Conservation (phyloP, 768 basidiomycete species). For the Tephrocybe sp. region DNA sequence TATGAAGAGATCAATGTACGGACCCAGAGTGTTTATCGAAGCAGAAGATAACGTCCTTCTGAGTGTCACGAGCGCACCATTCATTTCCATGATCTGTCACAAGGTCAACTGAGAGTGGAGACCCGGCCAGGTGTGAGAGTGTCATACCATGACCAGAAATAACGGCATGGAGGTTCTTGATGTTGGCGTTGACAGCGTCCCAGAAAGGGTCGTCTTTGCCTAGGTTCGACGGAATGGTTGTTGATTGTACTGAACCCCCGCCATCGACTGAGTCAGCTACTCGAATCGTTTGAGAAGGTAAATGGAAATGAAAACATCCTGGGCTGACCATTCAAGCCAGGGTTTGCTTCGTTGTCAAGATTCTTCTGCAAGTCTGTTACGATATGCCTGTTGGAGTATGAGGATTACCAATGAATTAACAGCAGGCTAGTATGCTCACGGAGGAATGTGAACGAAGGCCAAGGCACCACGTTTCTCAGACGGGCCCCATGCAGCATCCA, state of each 20-base stretch:
- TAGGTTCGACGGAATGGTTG: constrained; percentile 29
- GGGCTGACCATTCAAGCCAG: constrained; percentile 41
- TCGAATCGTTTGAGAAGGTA: neutral
- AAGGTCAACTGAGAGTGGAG: neutral
- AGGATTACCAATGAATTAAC: neutral
- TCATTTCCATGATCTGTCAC: constrained; percentile 70
- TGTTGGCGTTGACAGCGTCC: constrained; percentile 52
- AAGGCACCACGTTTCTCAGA: constrained; percentile 50
- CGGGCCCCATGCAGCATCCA: constrained; percentile 61
- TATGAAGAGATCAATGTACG: constrained; percentile 10
- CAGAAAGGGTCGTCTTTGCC: constrained; percentile 62
- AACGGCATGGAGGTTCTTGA: constrained; percentile 65
- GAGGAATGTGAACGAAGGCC: constrained; percentile 76
- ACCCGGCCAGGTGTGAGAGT: neutral
- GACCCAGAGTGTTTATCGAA: constrained; percentile 79
- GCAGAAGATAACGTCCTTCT: constrained; percentile 65
- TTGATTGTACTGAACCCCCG: constrained; percentile 60
- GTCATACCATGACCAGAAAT: constrained; percentile 67
- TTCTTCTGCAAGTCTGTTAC: constrained; percentile 23
- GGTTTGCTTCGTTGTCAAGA: constrained; percentile 34
- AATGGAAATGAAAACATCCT: neutral
- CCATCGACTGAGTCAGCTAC: constrained; percentile 50
- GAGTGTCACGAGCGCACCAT: constrained; percentile 57
- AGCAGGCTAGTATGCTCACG: constrained; percentile 44
- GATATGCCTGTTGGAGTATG: neutral